A percentile compares a stretch with the other conserved stretches of the same genome.
Conservation (phyloP, 257 asterid species). For the Cruciata laevipes region DNA sequence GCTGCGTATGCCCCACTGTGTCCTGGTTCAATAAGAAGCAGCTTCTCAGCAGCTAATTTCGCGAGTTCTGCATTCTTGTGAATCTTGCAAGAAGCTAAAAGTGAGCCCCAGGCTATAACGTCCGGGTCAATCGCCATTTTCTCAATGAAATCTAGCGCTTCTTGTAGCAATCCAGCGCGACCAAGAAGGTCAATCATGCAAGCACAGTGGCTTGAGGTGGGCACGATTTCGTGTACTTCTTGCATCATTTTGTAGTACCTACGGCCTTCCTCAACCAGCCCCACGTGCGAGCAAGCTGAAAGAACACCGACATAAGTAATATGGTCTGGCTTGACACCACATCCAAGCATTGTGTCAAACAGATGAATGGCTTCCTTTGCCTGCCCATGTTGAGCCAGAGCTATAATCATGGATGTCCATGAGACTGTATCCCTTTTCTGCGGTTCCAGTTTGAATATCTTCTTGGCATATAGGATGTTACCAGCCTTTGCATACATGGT, state of each 20-base stretch:
- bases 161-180: conserved; percentile 75
- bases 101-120: conserved; percentile 83
- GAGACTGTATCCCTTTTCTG: conserved; percentile 53
- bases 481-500: conserved; percentile 87
- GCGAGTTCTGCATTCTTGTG: conserved; percentile 70
- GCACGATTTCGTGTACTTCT: conserved; percentile 48
- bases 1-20: conserved; percentile 84
- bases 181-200: conserved; percentile 83
- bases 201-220: conserved; percentile 69
- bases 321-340: conserved; percentile 59
- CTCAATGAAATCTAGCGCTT: conserved; percentile 60
- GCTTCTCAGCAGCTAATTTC: conserved; percentile 56
- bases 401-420: conserved; percentile 85
- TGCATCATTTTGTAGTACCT: conserved; percentile 64
- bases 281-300: conserved; percentile 78
- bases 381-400: conserved; percentile 77
- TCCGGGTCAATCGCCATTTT: conserved; percentile 68
- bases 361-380: conserved; percentile 63
- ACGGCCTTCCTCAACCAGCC: conserved; percentile 72
- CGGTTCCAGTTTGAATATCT: conserved; percentile 34
- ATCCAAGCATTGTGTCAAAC: conserved; percentile 57
- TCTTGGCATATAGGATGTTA: conserved; percentile 42
- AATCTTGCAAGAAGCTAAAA: conserved; percentile 68
- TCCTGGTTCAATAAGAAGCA: conserved; percentile 64
- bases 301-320: conserved; percentile 78